Percentiles rank a stretch among this genome's conserved stretches.
Evolutionary conservation across 1,284 basidiomycete species (phyloP).

Genomic region (Tilletia caries): DNA sequence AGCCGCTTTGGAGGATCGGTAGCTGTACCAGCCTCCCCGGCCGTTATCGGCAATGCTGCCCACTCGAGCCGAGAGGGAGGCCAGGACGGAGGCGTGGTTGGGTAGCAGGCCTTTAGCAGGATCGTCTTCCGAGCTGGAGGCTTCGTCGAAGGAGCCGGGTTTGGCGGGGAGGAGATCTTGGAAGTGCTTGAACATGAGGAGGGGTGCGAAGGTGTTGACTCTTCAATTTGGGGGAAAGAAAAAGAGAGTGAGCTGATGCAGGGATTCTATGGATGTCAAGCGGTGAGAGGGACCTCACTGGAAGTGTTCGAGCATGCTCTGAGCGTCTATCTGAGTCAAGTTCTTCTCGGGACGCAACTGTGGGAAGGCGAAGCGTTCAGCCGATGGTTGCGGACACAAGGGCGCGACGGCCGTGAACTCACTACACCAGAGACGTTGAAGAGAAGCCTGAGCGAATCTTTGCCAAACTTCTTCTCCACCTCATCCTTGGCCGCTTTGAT

Average conservation of each 20-base stretch:
- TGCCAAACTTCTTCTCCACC: slow-evolving; percentile 55
- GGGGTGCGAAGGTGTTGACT: slow-evolving; percentile 59
- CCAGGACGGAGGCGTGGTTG: slow-evolving; percentile 53
- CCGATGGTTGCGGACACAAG: no score
- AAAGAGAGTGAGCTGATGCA: neutral
- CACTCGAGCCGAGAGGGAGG: slow-evolving; percentile 62
- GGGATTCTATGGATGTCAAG: neutral
- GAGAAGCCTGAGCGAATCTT: slow-evolving; percentile 54
- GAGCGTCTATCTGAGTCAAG: slow-evolving; percentile 60
- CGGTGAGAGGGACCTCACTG: slow-evolving; percentile 23
- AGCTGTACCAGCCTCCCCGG: slow-evolving; percentile 69
- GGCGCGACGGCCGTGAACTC: no score
- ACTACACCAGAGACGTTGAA: slow-evolving; percentile 57
- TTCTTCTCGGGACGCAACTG: slow-evolving; percentile 62
- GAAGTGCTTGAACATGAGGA: slow-evolving; percentile 59
- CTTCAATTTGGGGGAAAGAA: slow-evolving; percentile 33
- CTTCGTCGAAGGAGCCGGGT: slow-evolving; percentile 37
- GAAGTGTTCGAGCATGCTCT: slow-evolving; percentile 56
- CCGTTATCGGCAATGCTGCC: slow-evolving; percentile 66
- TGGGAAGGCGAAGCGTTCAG: no score
- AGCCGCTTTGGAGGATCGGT: slow-evolving; percentile 70
- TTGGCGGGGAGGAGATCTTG: slow-evolving; percentile 57
- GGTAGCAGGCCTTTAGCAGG: slow-evolving; percentile 49
- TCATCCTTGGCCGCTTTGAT: slow-evolving; percentile 53
- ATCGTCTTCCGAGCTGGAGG: slow-evolving; percentile 37